Percentiles rank a stretch among this genome's conserved stretches.
Evolutionary conservation across 2,329 filamentous ascomycete genomes (phyloP).

Genomic region (Cytospora piceae): DNA sequence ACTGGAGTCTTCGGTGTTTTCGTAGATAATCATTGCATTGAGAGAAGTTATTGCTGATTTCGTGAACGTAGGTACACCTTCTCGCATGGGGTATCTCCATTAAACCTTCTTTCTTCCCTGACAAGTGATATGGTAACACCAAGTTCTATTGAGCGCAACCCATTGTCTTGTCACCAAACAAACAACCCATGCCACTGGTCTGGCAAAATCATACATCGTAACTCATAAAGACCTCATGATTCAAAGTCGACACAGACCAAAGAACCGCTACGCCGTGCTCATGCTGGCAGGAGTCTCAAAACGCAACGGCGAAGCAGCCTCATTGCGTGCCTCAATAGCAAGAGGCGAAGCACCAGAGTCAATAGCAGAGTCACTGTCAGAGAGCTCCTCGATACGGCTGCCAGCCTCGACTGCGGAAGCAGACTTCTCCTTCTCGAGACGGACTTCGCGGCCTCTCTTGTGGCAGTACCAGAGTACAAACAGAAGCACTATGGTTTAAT

Average conservation of each 20-base stretch:
- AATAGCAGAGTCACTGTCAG: constrained; percentile 39
- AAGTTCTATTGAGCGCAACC: background rate
- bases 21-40: background rate
- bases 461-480: constrained; percentile 98
- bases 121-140: background rate
- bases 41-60: background rate
- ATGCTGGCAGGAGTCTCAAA: constrained; percentile 17
- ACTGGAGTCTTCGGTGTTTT: background rate
- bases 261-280: background rate
- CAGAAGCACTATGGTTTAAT: constrained; percentile 67
- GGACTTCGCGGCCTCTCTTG: constrained; percentile 86
- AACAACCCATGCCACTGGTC: background rate
- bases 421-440: constrained; percentile 64
- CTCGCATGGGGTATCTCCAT: background rate
- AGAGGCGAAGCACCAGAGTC: constrained; percentile 5
- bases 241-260: background rate
- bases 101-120: background rate
- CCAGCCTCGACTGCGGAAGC: constrained; percentile 33
- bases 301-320: constrained; percentile 13
- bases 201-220: constrained; percentile 2
- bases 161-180: background rate
- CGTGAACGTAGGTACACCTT: background rate
- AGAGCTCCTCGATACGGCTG: constrained; percentile 53
- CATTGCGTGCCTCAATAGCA: constrained; percentile 22
- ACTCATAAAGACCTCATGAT: background rate